Conservation (phyloP, 306 rosid species). For the Cyamopsis tetragonoloba region DNA sequence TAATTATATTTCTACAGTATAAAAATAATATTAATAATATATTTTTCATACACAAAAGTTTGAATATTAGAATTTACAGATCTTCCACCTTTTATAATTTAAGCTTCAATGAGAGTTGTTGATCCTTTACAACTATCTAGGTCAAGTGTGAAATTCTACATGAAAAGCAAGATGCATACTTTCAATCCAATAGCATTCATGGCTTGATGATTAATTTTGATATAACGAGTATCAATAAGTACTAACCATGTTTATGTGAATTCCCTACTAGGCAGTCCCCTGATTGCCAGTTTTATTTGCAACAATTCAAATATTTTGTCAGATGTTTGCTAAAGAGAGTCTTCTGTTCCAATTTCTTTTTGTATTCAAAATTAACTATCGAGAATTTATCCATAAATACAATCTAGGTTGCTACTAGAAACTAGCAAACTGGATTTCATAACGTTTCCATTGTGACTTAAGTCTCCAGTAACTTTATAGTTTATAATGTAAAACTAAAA, state of each 20-base stretch:
- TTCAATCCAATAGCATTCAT: neutral
- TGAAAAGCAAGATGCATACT: neutral
- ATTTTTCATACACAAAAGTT: neutral
- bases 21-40: neutral
- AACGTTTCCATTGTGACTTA: neutral
- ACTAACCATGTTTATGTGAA: neutral
- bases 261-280: neutral
- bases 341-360: neutral
- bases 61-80: too few relatives aligned
- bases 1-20: too few relatives aligned
- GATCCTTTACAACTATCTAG: neutral
- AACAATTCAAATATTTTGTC: constrained; percentile 15
- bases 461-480: neutral
- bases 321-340: neutral
- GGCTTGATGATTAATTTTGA: neutral
- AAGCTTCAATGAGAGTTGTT: neutral
- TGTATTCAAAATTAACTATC: constrained; percentile 2
- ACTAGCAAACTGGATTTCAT: neutral
- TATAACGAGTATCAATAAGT: neutral
- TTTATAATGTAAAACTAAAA: constrained; percentile 1
- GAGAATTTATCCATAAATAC: constrained; percentile 3
- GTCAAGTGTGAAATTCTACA: constrained; percentile 3
- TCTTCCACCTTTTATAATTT: neutral
- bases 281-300: neutral
- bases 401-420: neutral